These are phyloP conservation scores for Hemisphaericaspora xylofermentans DNA, from an alignment of 1,139 yeast genomes.

Conservation along the genomic window DNA sequence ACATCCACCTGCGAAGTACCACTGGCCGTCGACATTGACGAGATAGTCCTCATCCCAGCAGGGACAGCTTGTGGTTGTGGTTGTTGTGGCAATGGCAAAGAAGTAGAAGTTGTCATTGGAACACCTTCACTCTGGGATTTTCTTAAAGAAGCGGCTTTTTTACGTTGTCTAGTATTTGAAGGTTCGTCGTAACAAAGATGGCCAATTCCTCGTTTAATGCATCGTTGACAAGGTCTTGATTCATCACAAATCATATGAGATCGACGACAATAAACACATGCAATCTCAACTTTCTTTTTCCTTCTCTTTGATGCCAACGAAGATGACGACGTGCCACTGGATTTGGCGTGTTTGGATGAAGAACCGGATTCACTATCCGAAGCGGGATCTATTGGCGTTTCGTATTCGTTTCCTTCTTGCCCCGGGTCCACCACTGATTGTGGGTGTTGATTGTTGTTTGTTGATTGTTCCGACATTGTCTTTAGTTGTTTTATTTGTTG, in stretches of 20 bases:
- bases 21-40: neutral
- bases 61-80: constrained; percentile 1
- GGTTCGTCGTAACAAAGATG: constrained; percentile 87
- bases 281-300: constrained; percentile 61
- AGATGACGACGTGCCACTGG: no score
- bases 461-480: no score
- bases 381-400: neutral
- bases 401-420: no score
- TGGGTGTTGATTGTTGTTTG: no score
- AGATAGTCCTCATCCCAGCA: neutral
- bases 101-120: constrained; percentile 9
- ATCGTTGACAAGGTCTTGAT: constrained; percentile 81
- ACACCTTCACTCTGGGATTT: constrained; percentile 14
- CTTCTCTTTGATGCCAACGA: constrained; percentile 29
- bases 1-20: neutral
- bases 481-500: no score
- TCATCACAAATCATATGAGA: constrained; percentile 95
- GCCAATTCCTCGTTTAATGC: constrained; percentile 84
- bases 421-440: no score
- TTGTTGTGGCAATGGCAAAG: constrained; percentile 1
- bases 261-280: constrained; percentile 89
- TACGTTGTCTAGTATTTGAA: constrained; percentile 42
- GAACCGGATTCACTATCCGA: constrained; percentile 2
- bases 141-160: constrained; percentile 35
- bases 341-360: constrained; percentile 1